Base-by-base conservation (phyloP, 805 yeast genomes). In the Lachancea kluyveri region DNA sequence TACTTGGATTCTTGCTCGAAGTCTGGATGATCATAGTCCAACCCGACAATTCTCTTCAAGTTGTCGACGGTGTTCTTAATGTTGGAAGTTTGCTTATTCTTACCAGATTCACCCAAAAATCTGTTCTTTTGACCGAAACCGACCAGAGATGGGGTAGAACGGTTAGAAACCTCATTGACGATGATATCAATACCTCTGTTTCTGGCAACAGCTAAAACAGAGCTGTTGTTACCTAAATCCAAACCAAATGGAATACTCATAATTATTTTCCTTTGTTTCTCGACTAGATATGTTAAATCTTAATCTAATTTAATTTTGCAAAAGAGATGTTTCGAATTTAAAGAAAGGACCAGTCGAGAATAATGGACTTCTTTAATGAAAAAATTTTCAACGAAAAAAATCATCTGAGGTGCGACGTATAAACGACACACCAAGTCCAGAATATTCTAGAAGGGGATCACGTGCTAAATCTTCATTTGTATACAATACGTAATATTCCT, bases 101-200 rank as follows among this genome's bases (percentile, higher is more conserved):
- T 88, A 55, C 95, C 98, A 32, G 83, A 54, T 69, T 92, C 99
- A 59, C 99, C 99, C 48, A 92, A 77, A 57, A 75, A 79, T 69
- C 99, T 79, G 74, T 75, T 79, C 67, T 83, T 85, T 45, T 57
- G 59, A 48, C 96, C 96, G 51, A 92, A 92, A 20, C 96, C 97
- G 48, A 92, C 92, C 46, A 85, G 62, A 19, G 83, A 62, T 45
- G 99, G 98, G 20, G 99, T 92, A 47, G 94, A 64, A 66, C 99
- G 82, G 80, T 92, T 92, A 36, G 97, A 88, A 29, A 92, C 97
- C 67, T 92, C 99, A 62, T 92, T 92, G 67, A 92, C 97, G 54
- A 92, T 85, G 54, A 92, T 80, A 64, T 92, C 99, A 59, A 92
- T 92, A 59, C 97, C 97, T 71, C 97, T 80, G 77, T 90, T 92